A percentile compares a stretch with the other conserved stretches of the same genome.
phyloP scores from a whole-genome alignment of 1,284 basidiomycete species.

The Schizopora paradoxa region DNA sequence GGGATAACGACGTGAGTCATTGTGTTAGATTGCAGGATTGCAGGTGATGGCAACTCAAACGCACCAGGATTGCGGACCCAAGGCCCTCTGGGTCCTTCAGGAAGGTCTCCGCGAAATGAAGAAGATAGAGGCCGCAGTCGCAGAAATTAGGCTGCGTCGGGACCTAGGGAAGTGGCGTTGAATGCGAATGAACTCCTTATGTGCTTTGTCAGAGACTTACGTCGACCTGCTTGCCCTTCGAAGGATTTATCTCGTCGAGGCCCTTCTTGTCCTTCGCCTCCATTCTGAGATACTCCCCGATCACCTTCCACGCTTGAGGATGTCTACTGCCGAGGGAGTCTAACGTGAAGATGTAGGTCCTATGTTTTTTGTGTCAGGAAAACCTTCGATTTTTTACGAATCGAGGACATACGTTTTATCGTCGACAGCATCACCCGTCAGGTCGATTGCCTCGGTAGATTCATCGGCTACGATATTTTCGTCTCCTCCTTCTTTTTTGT shows the following conservation, averaged over 20 bases:
- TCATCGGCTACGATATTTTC: slow-evolving; percentile 24
- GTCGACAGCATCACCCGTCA: slow-evolving; percentile 11
- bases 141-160: slow-evolving; percentile 80
- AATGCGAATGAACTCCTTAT: background rate
- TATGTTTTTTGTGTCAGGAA: slow-evolving; percentile 28
- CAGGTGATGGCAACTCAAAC: too few relatives aligned
- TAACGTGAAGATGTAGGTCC: slow-evolving; percentile 77
- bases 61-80: slow-evolving; percentile 42
- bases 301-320: slow-evolving; percentile 50
- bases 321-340: slow-evolving; percentile 83
- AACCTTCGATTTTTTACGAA: too few relatives aligned
- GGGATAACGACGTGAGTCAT: background rate
- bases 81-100: slow-evolving; percentile 49
- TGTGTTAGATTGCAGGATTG: background rate
- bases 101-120: slow-evolving; percentile 77
- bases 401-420: background rate
- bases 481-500: slow-evolving; percentile 1
- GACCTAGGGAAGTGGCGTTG: slow-evolving; percentile 39
- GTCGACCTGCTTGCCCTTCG: slow-evolving; percentile 41
- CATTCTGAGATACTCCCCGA: slow-evolving; percentile 64
- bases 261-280: slow-evolving; percentile 80
- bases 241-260: slow-evolving; percentile 37
- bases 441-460: slow-evolving; percentile 19
- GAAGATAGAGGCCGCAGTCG: slow-evolving; percentile 80
- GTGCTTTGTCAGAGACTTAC: slow-evolving; percentile 29